Evolutionary conservation across 768 basidiomycete genomes (phyloP).

Genomic region (Leucocoprinus sp.): DNA sequence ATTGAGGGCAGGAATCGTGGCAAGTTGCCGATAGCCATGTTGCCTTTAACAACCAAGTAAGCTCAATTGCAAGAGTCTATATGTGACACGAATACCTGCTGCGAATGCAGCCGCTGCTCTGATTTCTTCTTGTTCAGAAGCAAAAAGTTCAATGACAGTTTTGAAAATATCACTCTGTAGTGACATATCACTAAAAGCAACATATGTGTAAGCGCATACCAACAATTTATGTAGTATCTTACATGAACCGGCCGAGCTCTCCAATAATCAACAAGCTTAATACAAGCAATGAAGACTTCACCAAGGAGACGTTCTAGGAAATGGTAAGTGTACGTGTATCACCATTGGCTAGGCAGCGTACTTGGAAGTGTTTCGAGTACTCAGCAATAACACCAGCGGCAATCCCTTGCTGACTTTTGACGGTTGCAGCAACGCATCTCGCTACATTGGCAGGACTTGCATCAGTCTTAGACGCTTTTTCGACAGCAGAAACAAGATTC

Average conservation of each 20-base stretch:
- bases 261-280: slow-evolving; percentile 86
- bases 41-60: slow-evolving; percentile 41
- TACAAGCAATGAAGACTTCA: slow-evolving; percentile 59
- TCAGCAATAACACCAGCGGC: slow-evolving; percentile 81
- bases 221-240: background rate
- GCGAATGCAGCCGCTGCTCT: slow-evolving; percentile 92
- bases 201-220: background rate
- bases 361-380: slow-evolving; percentile 78
- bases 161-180: slow-evolving; percentile 73
- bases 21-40: slow-evolving; percentile 91
- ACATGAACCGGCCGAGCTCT: slow-evolving; percentile 91
- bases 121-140: slow-evolving; percentile 75
- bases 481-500: slow-evolving; percentile 55
- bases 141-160: slow-evolving; percentile 65
- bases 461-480: slow-evolving; percentile 55
- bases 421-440: slow-evolving; percentile 77
- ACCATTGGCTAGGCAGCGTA: slow-evolving; percentile 17
- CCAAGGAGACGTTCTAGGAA: slow-evolving; percentile 45
- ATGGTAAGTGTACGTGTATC: background rate
- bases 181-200: slow-evolving; percentile 73
- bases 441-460: slow-evolving; percentile 66
- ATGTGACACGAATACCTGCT: slow-evolving; percentile 48
- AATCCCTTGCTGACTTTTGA: slow-evolving; percentile 58
- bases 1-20: slow-evolving; percentile 81
- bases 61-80: background rate